These are phyloP conservation scores for Pulveroboletus frians DNA, from an alignment of 768 basidiomycete genomes.

Conservation along the genomic window DNA sequence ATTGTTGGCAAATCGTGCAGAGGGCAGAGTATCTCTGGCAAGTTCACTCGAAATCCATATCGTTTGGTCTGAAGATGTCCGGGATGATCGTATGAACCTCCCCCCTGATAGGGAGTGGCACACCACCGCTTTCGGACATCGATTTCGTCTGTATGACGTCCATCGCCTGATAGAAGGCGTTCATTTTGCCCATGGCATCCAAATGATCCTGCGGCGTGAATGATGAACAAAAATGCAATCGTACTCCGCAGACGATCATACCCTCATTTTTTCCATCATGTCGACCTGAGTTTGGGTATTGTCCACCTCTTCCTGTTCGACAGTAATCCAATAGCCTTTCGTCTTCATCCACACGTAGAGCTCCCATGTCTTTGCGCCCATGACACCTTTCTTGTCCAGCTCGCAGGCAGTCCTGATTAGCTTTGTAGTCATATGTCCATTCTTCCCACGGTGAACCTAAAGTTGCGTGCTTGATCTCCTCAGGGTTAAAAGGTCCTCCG, in stretches of 20 bases:
- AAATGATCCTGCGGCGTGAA: constrained; percentile 20
- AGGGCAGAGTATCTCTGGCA: constrained; percentile 12
- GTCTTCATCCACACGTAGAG: constrained; percentile 32
- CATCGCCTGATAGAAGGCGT: constrained; percentile 31
- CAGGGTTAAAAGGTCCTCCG: constrained; percentile 27
- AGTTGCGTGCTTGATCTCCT: constrained; percentile 20
- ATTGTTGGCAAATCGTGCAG: constrained; percentile 19
- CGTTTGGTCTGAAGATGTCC: constrained; percentile 30
- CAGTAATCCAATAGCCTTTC: constrained; percentile 23
- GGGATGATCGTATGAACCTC: constrained; percentile 30
- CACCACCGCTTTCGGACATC: constrained; percentile 18
- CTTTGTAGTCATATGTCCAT: constrained; percentile 28
- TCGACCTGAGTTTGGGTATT: constrained; percentile 18
- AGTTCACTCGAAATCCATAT: constrained; percentile 27
- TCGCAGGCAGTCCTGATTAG: constrained; percentile 27
- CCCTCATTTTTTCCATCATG: constrained; percentile 30
- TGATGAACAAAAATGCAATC: not conserved
- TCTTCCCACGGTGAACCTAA: constrained; percentile 33
- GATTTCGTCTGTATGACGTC: constrained; percentile 32
- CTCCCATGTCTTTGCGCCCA: constrained; percentile 24
- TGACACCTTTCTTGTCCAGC: constrained; percentile 16
- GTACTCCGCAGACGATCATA: constrained; percentile 1
- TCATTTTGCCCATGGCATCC: constrained; percentile 25
- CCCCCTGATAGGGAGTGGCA: constrained; percentile 22
- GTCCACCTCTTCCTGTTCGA: constrained; percentile 26